Evolutionary conservation across 257 asterid genomes (phyloP), one percentile per base, ranked within the genome.

Genomic region (Fraxinus pennsylvanica): DNA sequence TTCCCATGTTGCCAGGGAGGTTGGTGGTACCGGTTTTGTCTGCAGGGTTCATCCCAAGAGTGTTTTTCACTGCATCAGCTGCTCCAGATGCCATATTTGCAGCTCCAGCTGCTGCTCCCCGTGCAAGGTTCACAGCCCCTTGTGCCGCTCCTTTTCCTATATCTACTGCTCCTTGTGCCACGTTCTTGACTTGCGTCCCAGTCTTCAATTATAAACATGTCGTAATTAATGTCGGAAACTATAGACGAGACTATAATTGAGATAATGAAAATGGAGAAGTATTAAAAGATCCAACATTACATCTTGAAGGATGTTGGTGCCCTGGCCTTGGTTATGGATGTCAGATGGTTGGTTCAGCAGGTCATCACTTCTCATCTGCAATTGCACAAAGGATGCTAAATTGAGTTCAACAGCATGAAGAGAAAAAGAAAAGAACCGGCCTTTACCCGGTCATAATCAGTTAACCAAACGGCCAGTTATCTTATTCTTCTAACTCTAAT

Each of bases 151-250:
- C 91, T 59, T 78, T 80, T 1, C 89, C 92, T 0, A 85, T 82
- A 8, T 84, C 87, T 0, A 89, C 83, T 14, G 90, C 92, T 35
- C 91, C 95, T 13, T 87, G 91, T 33, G 96, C 94, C 75, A 89
- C 81, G 83, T 72, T 79, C 83, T 78, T 83, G 1, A 86, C 87
- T 30, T 86, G 86, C 13, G 76, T 27, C 65, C 91, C 91, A 1
- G 89, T 87, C 93, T 89, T 54, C 4, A 2, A 38, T 10, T 39
- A 39, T 63, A 63, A 5, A 43, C 17, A 43, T 12, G 52, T 43
- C 52, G 15, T 12, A 43, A 13, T 43, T 43, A 43, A 43, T 43
- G 52, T 43, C 17, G 5, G 52, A 43, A 43, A 43, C 52, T 43
- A 10, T 12, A 43, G 52, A 43, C 17, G 15, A 43, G 52, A 43